Percentiles rank a stretch among this genome's conserved stretches.
These are phyloP conservation scores for Austroboletus novae-zelandiae DNA, from an alignment of 1,284 basidiomycete genomes.

Conservation along the genomic window DNA sequence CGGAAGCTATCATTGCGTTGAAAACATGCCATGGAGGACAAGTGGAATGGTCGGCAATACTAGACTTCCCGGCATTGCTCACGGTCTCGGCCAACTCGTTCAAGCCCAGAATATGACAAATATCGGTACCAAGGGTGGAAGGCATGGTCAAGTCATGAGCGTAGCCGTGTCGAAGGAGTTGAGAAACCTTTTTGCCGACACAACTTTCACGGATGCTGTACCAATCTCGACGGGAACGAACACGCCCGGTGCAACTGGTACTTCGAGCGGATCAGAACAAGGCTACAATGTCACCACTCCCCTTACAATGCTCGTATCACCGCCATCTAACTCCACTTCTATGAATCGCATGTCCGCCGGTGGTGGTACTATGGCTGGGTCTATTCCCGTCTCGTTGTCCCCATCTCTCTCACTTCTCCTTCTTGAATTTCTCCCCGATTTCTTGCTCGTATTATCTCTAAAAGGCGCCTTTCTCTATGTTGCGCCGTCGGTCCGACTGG, in stretches of 20 bases:
- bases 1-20: conserved; percentile 64
- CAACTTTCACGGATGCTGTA: conserved; percentile 39
- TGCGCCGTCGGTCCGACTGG: conserved; percentile 72
- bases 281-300: conserved; percentile 10
- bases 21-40: conserved; percentile 38
- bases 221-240: conserved; percentile 34
- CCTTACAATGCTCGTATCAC: conserved; percentile 20
- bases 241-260: conserved; percentile 21
- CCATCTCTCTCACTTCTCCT: conserved; percentile 58
- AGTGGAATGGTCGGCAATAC: neutral
- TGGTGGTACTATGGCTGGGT: conserved; percentile 22
- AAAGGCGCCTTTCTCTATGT: conserved; percentile 95
- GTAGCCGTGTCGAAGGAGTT: conserved; percentile 42
- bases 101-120: conserved; percentile 19
- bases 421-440: conserved; percentile 71
- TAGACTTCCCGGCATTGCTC: neutral
- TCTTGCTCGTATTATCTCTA: conserved; percentile 87
- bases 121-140: conserved; percentile 25
- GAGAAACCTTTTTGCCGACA: conserved; percentile 37
- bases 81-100: conserved; percentile 11
- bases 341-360: conserved; percentile 9
- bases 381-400: conserved; percentile 34
- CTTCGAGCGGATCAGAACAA: conserved; percentile 16
- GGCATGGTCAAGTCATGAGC: conserved; percentile 37
- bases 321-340: conserved; percentile 12